Percentiles rank a stretch among this genome's conserved stretches.
Evolutionary conservation across 2,329 filamentous ascomycete species (phyloP).

Genomic region (Aspergillus sp.): DNA sequence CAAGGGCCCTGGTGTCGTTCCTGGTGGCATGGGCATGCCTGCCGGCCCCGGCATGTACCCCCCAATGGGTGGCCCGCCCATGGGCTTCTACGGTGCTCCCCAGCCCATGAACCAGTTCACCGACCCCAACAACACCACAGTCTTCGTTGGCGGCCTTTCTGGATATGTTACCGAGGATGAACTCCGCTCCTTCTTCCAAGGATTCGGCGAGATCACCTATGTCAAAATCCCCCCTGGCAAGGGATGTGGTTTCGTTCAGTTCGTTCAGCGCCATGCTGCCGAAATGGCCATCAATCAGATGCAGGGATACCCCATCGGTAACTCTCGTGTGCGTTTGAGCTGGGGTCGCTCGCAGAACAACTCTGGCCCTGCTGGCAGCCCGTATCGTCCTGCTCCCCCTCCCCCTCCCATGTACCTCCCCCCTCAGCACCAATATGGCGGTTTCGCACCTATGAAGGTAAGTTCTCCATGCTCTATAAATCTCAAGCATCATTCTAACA

Average conservation of each 20-base stretch:
- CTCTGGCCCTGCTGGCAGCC: constrained; percentile 92
- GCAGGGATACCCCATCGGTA: constrained; percentile 99
- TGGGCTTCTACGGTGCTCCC: constrained; percentile 67
- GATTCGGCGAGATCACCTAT: constrained; percentile 98
- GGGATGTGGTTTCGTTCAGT: constrained; percentile 98
- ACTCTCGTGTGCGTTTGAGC: constrained; percentile 94
- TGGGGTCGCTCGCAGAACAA: constrained; percentile 99
- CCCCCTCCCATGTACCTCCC: constrained; percentile 75
- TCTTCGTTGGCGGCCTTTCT: constrained; percentile 95
- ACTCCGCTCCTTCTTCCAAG: constrained; percentile 99
- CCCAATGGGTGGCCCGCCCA: constrained; percentile 69
- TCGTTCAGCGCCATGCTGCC: constrained; percentile 96
- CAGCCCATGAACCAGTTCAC: constrained; percentile 99
- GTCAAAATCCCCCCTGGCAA: constrained; percentile 99
- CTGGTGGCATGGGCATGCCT: constrained; percentile 57
- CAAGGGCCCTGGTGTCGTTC: constrained; percentile 61
- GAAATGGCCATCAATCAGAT: constrained; percentile 99
- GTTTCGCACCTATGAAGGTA: constrained; percentile 72
- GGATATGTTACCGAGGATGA: constrained; percentile 99
- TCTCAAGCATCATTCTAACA: constrained; percentile 9
- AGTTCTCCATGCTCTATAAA: constrained; percentile 26
- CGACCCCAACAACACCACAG: constrained; percentile 98
- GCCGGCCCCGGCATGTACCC: constrained; percentile 66
- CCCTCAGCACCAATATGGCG: constrained; percentile 64
- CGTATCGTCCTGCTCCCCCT: constrained; percentile 86